A percentile compares a stretch with the other conserved stretches of the same genome.
Evolutionary conservation across 2,329 filamentous ascomycete species (phyloP).

Genomic region (Ilyonectria sp.): DNA sequence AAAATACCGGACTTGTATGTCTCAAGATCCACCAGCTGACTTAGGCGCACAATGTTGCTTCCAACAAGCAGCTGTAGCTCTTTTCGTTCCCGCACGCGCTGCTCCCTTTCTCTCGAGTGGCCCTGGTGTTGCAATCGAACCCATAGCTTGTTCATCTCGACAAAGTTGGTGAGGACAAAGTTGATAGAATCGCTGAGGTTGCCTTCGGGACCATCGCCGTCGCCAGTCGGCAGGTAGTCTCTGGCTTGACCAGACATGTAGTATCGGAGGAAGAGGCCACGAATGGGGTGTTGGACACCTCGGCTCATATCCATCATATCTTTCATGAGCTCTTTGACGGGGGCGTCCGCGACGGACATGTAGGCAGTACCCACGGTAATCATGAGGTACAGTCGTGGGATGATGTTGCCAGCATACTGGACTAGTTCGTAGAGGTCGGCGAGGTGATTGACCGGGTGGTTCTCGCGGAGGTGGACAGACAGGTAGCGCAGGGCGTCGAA

Average conservation of each 20-base stretch:
- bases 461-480: constrained; percentile 96
- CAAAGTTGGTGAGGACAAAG: constrained; percentile 98
- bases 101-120: constrained; percentile 93
- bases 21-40: constrained; percentile 94
- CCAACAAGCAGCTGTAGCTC: constrained; percentile 96
- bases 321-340: constrained; percentile 99
- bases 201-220: constrained; percentile 91
- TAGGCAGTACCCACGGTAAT: constrained; percentile 99
- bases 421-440: constrained; percentile 98
- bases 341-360: constrained; percentile 98
- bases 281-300: constrained; percentile 96
- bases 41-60: constrained; percentile 94
- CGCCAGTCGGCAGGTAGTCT: constrained; percentile 86
- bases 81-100: constrained; percentile 93
- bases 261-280: constrained; percentile 94
- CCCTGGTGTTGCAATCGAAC: constrained; percentile 97
- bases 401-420: constrained; percentile 98
- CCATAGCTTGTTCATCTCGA: constrained; percentile 99
- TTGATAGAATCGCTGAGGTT: constrained; percentile 98
- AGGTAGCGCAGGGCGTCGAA: constrained; percentile 98
- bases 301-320: constrained; percentile 99
- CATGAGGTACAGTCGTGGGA: constrained; percentile 97
- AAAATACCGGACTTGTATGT: constrained; percentile 94
- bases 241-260: constrained; percentile 96
- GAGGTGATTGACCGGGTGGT: constrained; percentile 97